A percentile compares a stretch with the other conserved stretches of the same genome.
Conservation (phyloP, 2,329 filamentous ascomycete genomes). For the Falciphora oryzae region DNA sequence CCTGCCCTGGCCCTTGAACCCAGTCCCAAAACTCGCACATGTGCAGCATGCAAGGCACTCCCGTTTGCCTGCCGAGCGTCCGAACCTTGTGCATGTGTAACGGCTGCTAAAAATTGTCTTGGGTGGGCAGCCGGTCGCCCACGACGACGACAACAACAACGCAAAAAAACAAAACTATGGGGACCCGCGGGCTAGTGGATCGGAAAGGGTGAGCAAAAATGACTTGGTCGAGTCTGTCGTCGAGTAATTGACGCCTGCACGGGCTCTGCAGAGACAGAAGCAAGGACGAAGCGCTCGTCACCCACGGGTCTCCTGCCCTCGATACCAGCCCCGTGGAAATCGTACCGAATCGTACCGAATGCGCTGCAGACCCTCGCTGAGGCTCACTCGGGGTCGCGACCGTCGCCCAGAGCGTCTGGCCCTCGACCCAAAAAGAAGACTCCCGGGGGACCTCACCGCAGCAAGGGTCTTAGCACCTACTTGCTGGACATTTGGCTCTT, state of each 20-base stretch:
- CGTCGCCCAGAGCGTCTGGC: too few relatives aligned
- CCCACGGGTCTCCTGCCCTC: too few relatives aligned
- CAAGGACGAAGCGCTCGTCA: too few relatives aligned
- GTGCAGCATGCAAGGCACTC: not conserved
- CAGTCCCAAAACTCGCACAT: not conserved
- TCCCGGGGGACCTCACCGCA: too few relatives aligned
- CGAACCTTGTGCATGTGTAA: not conserved
- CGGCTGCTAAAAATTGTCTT: not conserved
- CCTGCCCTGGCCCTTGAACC: not conserved
- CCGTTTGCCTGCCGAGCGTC: not conserved
- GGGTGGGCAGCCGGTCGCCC: not conserved
- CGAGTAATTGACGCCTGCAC: not conserved
- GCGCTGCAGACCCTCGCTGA: too few relatives aligned
- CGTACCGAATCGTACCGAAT: too few relatives aligned
- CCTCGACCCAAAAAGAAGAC: too few relatives aligned
- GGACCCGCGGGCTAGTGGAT: not conserved
- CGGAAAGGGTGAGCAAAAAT: not conserved
- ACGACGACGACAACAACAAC: not conserved
- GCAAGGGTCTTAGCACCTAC: too few relatives aligned
- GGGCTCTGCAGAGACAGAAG: not conserved
- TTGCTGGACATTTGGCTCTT: not conserved
- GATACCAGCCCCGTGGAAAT: too few relatives aligned
- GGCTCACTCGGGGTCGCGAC: too few relatives aligned
- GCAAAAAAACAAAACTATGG: not conserved
- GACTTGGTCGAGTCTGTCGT: not conserved